Evolutionary conservation across 2,329 filamentous ascomycete species (phyloP), one percentile per base, ranked within the genome.

Genomic region (Rhynchosporium graminicola): DNA sequence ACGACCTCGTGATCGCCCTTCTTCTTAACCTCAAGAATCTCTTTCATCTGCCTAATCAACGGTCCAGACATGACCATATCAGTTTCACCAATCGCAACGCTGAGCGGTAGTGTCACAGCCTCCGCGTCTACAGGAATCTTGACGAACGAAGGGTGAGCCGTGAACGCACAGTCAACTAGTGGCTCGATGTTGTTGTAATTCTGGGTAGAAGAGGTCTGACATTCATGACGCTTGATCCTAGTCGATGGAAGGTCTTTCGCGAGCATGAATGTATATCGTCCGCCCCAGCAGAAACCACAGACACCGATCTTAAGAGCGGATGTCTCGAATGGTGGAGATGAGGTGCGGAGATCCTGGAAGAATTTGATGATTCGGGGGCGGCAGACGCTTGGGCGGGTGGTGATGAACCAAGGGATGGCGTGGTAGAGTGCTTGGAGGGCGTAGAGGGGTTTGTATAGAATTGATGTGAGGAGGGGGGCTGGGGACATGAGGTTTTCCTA

Each of bases 211-310:
- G 45, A 58, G n/a, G 45, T 20, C 48, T 67, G 64, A 3, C 62
- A 65, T 9, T 40, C 43, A 47, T 70, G 62, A 13, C 67, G 46
- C 43, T 57, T 45, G 60, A 69, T 63, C 3, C 70, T 60, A 7
- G 68, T 67, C 29, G 67, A 67, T 1, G 70, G 68, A 4, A 74
- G 68, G 63, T 77, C 76, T 15, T 78, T 76, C 10, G 78, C 76
- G 3, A 87, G 77, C n/a, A 78, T 71, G 8, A 84, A 70, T 2
- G 78, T 74, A 66, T 86, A 80, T 64, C 82, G 82, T 29, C 83
- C 86, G 29, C 85, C 85, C 85, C 85, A 88, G 76, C 84, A 87
- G 75, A 85, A 87, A 0, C 85, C 86, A 0, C 82, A 82, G 0
- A 78, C 81, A 28, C 80, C 83, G 51, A 87, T 73, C 61, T 77